Percentiles rank a stretch among this genome's conserved stretches.
Evolutionary conservation across 176 grass and related monocot species (phyloP).

Genomic region (Phragmites australis): DNA sequence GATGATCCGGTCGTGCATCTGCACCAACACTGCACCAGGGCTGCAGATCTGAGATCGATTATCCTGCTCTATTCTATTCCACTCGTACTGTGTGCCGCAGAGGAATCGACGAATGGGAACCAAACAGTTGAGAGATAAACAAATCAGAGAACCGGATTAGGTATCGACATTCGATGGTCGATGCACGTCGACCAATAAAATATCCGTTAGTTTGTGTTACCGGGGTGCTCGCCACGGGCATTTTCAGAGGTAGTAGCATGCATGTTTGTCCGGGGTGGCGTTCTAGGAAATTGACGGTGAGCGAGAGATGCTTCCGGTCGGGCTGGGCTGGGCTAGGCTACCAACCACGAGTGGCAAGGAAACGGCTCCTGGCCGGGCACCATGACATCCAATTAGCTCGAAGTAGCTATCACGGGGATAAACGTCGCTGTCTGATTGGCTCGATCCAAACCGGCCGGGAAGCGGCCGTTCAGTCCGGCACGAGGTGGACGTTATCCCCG

Average conservation of each 20-base stretch:
- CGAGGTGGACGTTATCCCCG: not conserved
- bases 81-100: not conserved
- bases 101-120: constrained; percentile 14
- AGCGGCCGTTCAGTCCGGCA: not conserved
- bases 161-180: not conserved
- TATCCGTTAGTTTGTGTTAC: constrained; percentile 15
- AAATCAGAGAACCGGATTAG: not conserved
- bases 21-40: not conserved
- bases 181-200: constrained; percentile 23
- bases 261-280: constrained; percentile 18
- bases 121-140: not conserved
- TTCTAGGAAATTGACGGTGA: not conserved
- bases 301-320: constrained; percentile 33
- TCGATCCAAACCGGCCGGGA: not conserved
- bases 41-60: constrained; percentile 24
- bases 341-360: not conserved
- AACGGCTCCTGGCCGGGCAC: not conserved
- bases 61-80: not conserved
- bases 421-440: not conserved
- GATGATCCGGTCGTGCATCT: constrained; percentile 3
- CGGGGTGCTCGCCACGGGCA: constrained; percentile 13
- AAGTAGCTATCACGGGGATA: constrained; percentile 1
- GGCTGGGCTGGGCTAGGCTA: not conserved
- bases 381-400: not conserved
- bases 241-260: not conserved